Evolutionary conservation across 495 filamentous ascomycete species (phyloP), one percentile per base, ranked within the genome.

Genomic region (Lepidopterella palustris): DNA sequence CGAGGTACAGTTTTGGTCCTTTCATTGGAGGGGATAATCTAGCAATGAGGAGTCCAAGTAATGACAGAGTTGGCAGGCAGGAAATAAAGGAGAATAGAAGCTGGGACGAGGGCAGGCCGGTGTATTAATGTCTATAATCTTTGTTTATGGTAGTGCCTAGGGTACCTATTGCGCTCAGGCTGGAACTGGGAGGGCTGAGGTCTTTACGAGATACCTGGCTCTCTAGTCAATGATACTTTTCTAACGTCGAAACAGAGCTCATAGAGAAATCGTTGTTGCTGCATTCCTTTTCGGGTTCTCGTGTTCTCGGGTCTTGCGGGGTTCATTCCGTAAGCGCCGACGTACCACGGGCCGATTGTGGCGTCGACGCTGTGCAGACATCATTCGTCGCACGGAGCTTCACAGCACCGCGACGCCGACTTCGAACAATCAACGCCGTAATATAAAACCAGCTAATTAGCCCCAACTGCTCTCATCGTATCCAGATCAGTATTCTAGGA

Each of bases 1-100:
- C 75, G 2, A 73, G 82, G 20, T 74, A 76, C 59, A 83, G 74
- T 60, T 32, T 63, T 6, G 65, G 65, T 5, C 26, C 55, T 49
- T 24, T 53, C 10, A 45, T 54, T 8, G 59, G 47, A 18, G 59
- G 65, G 31, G 65, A 65, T 48, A 60, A 59, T 13, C 55, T 58
- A 8, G 42, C 6, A 23, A 32, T 6, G 15, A 29, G 15, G 11
- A 45, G 24, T 26, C 26, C 20, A 8, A 27, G 23, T 18, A 54
- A 32, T 6, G 25, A 21, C 11, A 45, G 53, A 28, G 24, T 13
- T 29, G 57, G 13, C 28, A 45, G 48, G 13, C 11, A 25, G 10
- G 50, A 61, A 28, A 56, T 55, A 47, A 54, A 42, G 53, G 32
- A 61, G 40, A 21, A 21, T 20, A 63, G 39, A 13, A 53, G 47